Conservation (phyloP, 345 rosid species). For the Nasturtium officinale region DNA sequence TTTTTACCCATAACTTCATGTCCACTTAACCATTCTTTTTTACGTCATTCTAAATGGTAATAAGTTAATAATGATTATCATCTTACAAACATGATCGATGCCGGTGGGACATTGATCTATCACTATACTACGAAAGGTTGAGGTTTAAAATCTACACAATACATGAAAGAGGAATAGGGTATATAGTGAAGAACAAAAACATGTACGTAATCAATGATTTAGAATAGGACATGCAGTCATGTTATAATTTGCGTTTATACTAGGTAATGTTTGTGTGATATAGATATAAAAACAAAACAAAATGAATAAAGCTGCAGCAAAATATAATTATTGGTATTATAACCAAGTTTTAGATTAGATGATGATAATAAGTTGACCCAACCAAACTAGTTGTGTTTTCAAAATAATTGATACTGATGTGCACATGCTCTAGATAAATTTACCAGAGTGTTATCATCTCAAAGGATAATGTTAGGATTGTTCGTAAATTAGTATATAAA, state of each 20-base stretch:
- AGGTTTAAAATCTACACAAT: not conserved
- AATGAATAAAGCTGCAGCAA: not conserved
- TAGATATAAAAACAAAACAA: no score
- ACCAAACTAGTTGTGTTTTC: not conserved
- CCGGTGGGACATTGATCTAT: constrained; percentile 22
- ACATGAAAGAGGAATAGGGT: not conserved
- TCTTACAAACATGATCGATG: constrained; percentile 24
- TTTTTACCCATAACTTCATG: constrained; percentile 44
- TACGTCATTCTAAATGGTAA: constrained; percentile 9
- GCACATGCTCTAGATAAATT: not conserved
- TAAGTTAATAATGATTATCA: constrained; percentile 2
- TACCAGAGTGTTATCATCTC: not conserved
- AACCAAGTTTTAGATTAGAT: not conserved
- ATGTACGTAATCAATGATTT: no score
- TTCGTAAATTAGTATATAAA: no score
- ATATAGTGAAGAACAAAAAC: no score
- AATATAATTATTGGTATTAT: no score
- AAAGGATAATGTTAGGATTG: not conserved
- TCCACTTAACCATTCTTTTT: constrained; percentile 18
- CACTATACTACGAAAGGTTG: not conserved
- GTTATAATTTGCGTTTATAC: no score
- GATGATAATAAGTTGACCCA: not conserved
- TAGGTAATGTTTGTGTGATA: no score
- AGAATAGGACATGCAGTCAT: no score
- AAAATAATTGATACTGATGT: not conserved